Evolutionary conservation across 129 eudicot genomes (phyloP), one percentile per base, ranked within the genome.

Genomic region (Centella asiatica): DNA sequence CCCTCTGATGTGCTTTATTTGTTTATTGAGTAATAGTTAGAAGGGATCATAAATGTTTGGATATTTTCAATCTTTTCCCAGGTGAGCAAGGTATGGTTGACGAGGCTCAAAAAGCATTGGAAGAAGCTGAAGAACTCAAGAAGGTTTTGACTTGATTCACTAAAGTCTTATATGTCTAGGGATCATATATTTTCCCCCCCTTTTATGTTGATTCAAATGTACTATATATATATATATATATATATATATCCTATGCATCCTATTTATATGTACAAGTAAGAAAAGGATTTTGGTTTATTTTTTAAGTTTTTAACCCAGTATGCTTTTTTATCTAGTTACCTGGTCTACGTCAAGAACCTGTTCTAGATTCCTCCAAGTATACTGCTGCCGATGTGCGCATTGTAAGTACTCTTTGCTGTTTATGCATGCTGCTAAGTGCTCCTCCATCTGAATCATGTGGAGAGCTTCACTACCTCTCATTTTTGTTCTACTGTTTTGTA

Each of bases 381-480:
- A 86, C 98, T 48, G 94, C 98, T 69, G 98, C 90, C 61, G 98
- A 87, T 76, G 98, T 92, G 70, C 95, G 98, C 74, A 87, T 92
- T 77, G 98, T 92, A 68, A 87, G 98, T 84, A 48, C 5, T 19
- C 36, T 59, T 45, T 25, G 15, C 40, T 20, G 29, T 48, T 65
- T 23, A 5, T 23, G 3, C 37, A 1, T 49, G 25, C 46, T 65
- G 12, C 1, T 28, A 52, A 25, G 49, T 64, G 39, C 15, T 45
- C 48, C 8, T 61, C 23, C 10, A 17, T 44, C 32, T 6, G 8
- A n/a, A 47, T 13, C 15, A 1, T 56, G 57, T 9, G 44, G 15
- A 56, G 18, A 56, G 4, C n/a, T 14, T 17, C 15, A 29, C 12
- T 52, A 14, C n/a, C 60, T 32, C n/a, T 23, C 20, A 44, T 36